phyloP scores from a whole-genome alignment of 306 rosid genomes.

The Herpetospermum pedunculosum region DNA sequence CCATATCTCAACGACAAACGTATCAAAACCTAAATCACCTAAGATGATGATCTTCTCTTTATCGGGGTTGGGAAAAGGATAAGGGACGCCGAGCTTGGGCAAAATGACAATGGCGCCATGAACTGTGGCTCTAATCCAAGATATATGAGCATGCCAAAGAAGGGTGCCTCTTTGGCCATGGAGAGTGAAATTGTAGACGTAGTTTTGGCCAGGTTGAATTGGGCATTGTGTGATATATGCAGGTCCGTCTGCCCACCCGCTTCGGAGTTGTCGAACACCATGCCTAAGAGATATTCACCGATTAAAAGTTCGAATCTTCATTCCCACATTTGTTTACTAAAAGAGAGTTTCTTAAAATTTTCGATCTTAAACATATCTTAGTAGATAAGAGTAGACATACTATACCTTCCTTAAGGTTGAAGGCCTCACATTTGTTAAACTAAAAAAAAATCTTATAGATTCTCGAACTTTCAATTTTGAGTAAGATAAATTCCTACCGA shows the following conservation, averaged over 20 bases:
- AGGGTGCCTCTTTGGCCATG: slow-evolving; percentile 69
- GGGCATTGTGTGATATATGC: slow-evolving; percentile 75
- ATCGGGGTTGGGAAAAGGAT: slow-evolving; percentile 57
- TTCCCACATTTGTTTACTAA: no score
- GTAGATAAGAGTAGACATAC: no score
- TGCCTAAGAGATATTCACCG: no score
- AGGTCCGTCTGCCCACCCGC: slow-evolving; percentile 71
- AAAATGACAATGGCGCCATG: slow-evolving; percentile 61
- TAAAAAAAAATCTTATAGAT: no score
- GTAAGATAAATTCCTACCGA: no score
- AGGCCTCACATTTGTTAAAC: no score
- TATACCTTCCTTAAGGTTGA: no score
- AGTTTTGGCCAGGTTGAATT: slow-evolving; percentile 48
- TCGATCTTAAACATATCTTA: no score
- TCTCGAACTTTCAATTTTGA: no score
- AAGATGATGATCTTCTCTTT: slow-evolving; percentile 41
- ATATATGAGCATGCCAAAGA: slow-evolving; percentile 75
- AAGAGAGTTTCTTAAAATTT: no score
- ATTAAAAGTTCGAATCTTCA: no score
- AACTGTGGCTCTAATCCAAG: slow-evolving; percentile 65
- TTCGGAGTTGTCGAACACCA: slow-evolving; percentile 48
- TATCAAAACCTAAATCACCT: slow-evolving; percentile 18
- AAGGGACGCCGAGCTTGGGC: slow-evolving; percentile 48
- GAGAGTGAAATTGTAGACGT: slow-evolving; percentile 49
- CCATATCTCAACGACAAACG: no score